Conservation (phyloP, 2,329 filamentous ascomycete genomes). For the Plenodomus biglobosus region DNA sequence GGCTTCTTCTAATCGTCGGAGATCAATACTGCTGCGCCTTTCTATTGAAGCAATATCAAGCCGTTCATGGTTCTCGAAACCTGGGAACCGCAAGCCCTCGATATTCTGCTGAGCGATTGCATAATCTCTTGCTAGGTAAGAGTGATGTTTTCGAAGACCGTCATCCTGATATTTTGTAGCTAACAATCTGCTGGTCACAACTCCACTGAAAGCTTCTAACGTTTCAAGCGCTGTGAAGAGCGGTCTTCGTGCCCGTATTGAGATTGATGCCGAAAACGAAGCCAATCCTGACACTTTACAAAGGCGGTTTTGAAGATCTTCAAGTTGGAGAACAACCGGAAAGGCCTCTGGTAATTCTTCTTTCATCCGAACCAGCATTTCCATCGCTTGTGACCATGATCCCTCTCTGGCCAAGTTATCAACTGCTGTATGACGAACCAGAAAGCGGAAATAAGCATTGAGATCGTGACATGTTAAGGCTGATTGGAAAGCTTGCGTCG, state of each 20-base stretch:
- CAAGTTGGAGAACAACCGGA: conserved; percentile 3
- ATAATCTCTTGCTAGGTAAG: conserved; percentile 3
- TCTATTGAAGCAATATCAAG: conserved; percentile 1
- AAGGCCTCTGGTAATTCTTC: conserved; percentile 3
- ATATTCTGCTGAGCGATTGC: conserved; percentile 3
- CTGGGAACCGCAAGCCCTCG: conserved; percentile 2
- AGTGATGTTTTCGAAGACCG: conserved; percentile 1
- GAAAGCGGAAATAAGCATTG: conserved; percentile 3
- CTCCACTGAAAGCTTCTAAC: not conserved
- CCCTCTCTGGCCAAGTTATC: conserved; percentile 1
- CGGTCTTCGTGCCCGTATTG: not conserved
- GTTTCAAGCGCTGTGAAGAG: not conserved
- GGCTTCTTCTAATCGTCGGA: conserved; percentile 2
- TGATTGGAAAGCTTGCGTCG: conserved; percentile 2
- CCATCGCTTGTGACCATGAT: conserved; percentile 2
- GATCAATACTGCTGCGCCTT: not conserved
- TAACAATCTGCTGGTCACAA: not conserved
- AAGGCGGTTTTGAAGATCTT: conserved; percentile 4
- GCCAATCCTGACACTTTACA: conserved; percentile 3
- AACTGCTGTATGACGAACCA: conserved; percentile 3
- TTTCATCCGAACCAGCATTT: conserved; percentile 2
- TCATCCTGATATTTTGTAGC: not conserved
- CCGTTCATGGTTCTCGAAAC: conserved; percentile 2
- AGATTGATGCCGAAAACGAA: conserved; percentile 2
- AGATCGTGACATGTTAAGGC: conserved; percentile 3